Percentiles rank a stretch among this genome's conserved stretches.
Conservation (phyloP, 352 stramenopile species). For the Paralagenidium karlingii region DNA sequence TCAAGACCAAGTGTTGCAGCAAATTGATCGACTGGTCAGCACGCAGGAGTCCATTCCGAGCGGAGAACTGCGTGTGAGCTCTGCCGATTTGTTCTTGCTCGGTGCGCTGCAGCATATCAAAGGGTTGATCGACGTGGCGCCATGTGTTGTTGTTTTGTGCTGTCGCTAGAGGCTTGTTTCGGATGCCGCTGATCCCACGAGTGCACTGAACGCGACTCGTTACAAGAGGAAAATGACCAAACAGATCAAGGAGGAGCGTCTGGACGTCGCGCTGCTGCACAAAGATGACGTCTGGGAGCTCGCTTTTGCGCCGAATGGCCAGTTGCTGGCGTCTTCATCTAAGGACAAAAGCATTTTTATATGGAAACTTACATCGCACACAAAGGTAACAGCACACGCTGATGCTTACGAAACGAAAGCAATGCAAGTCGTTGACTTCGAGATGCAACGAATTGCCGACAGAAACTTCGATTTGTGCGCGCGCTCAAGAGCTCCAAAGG, state of each 20-base stretch:
- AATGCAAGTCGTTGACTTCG: background rate
- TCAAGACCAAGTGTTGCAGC: slow-evolving; percentile 21
- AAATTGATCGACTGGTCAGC: slow-evolving; percentile 44
- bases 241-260: slow-evolving; percentile 19
- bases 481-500: slow-evolving; percentile 2
- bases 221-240: no score
- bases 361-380: slow-evolving; percentile 27
- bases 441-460: background rate
- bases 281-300: slow-evolving; percentile 51
- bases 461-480: background rate
- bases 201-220: no score
- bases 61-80: slow-evolving; percentile 35
- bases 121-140: no score
- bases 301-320: slow-evolving; percentile 66
- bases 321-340: slow-evolving; percentile 61
- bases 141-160: background rate
- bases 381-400: background rate
- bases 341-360: slow-evolving; percentile 69
- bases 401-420: background rate
- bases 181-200: slow-evolving; percentile 8
- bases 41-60: slow-evolving; percentile 50
- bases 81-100: no score
- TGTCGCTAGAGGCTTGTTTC: background rate
- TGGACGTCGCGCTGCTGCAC: slow-evolving; percentile 28
- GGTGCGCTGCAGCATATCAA: no score